These are phyloP conservation scores for Parsonsia alboflavescens DNA, from an alignment of 257 asterid species.

Conservation along the genomic window DNA sequence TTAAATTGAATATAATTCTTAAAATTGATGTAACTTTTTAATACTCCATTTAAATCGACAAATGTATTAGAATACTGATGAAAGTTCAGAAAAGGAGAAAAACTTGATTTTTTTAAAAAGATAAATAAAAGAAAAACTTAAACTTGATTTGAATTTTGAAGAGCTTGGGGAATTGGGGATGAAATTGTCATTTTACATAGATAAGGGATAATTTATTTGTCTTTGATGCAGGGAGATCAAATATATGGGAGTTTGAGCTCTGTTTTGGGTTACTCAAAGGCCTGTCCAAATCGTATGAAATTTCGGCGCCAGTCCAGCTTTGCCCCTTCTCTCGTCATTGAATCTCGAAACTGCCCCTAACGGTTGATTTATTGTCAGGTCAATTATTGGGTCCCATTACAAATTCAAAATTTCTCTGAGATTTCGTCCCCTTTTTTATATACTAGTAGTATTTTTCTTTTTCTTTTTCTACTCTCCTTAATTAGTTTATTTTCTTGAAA, in stretches of 20 bases:
- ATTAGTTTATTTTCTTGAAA: no score
- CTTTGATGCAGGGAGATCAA: slow-evolving; percentile 31
- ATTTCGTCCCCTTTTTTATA: not conserved
- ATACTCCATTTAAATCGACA: no score
- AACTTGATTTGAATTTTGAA: slow-evolving; percentile 38
- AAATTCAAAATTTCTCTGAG: not conserved
- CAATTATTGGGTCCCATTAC: slow-evolving; percentile 19
- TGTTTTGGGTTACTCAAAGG: slow-evolving; percentile 39
- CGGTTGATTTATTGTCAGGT: slow-evolving; percentile 34
- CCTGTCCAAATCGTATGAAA: slow-evolving; percentile 30
- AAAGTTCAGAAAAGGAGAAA: not conserved
- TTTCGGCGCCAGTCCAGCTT: slow-evolving; percentile 43
- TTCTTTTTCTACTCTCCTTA: not conserved
- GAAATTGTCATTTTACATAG: slow-evolving; percentile 40
- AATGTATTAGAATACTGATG: no score
- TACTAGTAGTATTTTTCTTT: accelerated
- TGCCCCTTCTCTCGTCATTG: slow-evolving; percentile 9
- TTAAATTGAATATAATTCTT: no score
- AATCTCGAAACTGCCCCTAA: slow-evolving; percentile 34
- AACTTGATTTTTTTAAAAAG: no score
- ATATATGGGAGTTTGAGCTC: slow-evolving; percentile 41
- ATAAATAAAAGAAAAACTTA: not conserved
- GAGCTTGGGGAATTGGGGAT: slow-evolving; percentile 31
- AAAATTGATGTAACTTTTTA: no score
- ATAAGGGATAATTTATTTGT: slow-evolving; percentile 26